A percentile compares a stretch with the other conserved stretches of the same genome.
These are phyloP conservation scores for Metschnikowia similis DNA, from an alignment of 805 yeast genomes.

Conservation along the genomic window DNA sequence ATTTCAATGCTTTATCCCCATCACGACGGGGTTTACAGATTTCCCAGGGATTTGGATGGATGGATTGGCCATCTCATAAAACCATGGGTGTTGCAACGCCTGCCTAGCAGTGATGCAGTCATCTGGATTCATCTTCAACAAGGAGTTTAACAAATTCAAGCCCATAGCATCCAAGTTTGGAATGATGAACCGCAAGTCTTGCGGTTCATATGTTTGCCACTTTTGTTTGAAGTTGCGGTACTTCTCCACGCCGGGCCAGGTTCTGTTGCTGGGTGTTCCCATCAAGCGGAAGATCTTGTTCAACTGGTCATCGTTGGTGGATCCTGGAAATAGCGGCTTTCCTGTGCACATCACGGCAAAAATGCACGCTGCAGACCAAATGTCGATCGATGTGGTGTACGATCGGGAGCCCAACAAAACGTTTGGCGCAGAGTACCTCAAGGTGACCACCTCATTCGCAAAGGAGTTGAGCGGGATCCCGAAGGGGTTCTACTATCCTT, in stretches of 20 bases:
- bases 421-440: constrained; percentile 98
- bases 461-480: constrained; percentile 98
- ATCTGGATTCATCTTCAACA: constrained; percentile 60
- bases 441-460: constrained; percentile 94
- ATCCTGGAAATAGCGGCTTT: constrained; percentile 92
- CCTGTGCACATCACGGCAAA: constrained; percentile 99
- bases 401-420: constrained; percentile 92
- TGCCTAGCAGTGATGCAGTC: constrained; percentile 57
- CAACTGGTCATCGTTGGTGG: constrained; percentile 93
- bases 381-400: constrained; percentile 93
- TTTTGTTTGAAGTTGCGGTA: constrained; percentile 82
- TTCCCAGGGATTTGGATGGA: no score
- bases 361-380: constrained; percentile 98
- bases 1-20: no score
- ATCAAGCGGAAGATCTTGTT: constrained; percentile 84
- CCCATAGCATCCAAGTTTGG: constrained; percentile 71
- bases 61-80: constrained; percentile 62
- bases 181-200: constrained; percentile 67
- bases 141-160: constrained; percentile 56
- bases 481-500: no score
- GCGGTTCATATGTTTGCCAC: constrained; percentile 84
- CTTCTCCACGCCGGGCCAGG: constrained; percentile 96
- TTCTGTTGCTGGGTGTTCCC: constrained; percentile 94
- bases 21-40: no score
- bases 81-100: constrained; percentile 73